Base-by-base conservation (phyloP, 2,329 filamentous ascomycete species). In the Penicillium thymicola region DNA sequence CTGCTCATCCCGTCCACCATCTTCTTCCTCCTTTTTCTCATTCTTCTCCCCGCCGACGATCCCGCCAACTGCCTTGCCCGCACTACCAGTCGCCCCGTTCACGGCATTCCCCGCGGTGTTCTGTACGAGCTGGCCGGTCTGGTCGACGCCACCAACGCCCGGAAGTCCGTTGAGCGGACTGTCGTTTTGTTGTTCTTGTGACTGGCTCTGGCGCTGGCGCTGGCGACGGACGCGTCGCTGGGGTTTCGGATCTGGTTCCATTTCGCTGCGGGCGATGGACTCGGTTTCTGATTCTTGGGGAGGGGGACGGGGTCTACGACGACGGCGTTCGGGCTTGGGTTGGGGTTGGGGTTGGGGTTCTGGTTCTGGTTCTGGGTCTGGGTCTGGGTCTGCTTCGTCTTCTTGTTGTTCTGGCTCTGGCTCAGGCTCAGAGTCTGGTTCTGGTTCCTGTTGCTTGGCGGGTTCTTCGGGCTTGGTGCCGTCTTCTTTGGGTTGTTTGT, bases 1-100 rank as follows among this genome's bases (percentile, higher is more conserved):
- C 38, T 89, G 88, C 67, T 91, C 87, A 58, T 83, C 76, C 48
- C 84, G 80, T 47, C 80, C 78, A 51, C 66, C 66, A 42, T 77
- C 68, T 49, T 75, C 69, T 67, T 80, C 78, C 65, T 74, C 71
- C 65, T 66, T 71, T 64, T 67, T 66, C 53, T 65, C 71, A 54
- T 67, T 66, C 53, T 65, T 71, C 54, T 62, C 71, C 51, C 67
- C 74, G 58, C 68, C 68, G 2, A 73, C 62, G 4, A 72, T 46
- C 2, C 72, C 72, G 1, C 75, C 75, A n/a, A 78, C 70, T 4
- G 76, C 76, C 47, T 78, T 76, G 7, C 75, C 75, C 2, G 76
- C 75, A 11, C 70, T 70, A 25, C 70, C 69, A 7, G 70, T 74
- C 36, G 70, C 74, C 0, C 72, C 70, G 43, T 69, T 69, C 13